Evolutionary conservation across 768 basidiomycete species (phyloP).

Genomic region (Mycena filopes): DNA sequence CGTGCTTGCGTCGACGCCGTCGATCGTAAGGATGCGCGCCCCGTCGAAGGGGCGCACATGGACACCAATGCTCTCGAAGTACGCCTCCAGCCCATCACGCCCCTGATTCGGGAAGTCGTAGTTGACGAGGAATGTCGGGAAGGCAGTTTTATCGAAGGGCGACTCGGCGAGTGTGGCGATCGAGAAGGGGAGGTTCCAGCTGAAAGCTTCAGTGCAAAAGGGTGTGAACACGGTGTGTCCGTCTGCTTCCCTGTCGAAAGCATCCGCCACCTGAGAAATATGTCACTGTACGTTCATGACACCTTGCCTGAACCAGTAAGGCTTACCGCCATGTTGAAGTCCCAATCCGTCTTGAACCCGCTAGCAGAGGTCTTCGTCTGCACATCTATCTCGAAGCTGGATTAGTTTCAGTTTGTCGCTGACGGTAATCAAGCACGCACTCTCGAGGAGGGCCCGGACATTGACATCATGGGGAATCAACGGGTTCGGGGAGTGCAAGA

Average conservation of each 20-base stretch:
- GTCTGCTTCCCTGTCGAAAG: constrained; percentile 31
- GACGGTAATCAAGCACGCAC: not conserved
- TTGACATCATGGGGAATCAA: constrained; percentile 39
- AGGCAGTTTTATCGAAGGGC: constrained; percentile 20
- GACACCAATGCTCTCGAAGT: constrained; percentile 28
- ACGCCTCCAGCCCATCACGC: constrained; percentile 26
- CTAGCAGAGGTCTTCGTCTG: constrained; percentile 15
- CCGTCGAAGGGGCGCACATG: constrained; percentile 29
- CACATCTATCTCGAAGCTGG: not conserved
- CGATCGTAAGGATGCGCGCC: constrained; percentile 23
- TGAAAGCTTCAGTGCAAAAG: constrained; percentile 27
- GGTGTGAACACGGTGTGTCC: constrained; percentile 29
- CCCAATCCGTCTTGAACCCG: constrained; percentile 30
- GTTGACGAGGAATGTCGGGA: constrained; percentile 33
- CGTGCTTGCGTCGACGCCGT: constrained; percentile 31
- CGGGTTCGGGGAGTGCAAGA: constrained; percentile 31
- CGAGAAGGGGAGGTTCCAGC: constrained; percentile 29
- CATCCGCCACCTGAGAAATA: constrained; percentile 23
- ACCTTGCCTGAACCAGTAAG: too few relatives aligned
- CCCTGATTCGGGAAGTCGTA: constrained; percentile 34
- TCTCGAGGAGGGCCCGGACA: constrained; percentile 28
- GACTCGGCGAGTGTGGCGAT: constrained; percentile 27
- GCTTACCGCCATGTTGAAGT: constrained; percentile 32
- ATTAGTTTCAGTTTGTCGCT: not conserved
- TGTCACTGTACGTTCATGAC: not conserved